Conservation (phyloP, 2,329 filamentous ascomycete species). For the Fragosphaeria purpurea region DNA sequence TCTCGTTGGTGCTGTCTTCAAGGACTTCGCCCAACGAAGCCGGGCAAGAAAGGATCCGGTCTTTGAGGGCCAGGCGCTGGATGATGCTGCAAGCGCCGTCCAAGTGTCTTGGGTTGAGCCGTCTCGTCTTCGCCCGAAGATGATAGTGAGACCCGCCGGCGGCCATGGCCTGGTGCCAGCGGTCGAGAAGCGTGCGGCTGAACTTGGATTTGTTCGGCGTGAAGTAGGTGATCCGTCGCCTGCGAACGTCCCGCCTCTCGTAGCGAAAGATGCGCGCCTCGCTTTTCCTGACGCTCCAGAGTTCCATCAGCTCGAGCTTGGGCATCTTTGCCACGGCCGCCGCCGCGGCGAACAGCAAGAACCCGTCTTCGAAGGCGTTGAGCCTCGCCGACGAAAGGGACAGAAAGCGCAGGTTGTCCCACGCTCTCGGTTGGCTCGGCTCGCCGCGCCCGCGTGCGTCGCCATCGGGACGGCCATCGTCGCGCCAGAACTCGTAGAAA, state of each 20-base stretch:
- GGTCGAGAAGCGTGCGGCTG: not conserved
- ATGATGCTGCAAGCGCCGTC: not conserved
- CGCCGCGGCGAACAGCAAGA: not conserved
- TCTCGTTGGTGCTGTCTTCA: no score
- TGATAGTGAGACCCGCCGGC: not conserved
- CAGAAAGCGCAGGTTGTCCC: not conserved
- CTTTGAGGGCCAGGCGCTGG: no score
- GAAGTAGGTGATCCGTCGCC: not conserved
- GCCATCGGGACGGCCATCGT: not conserved
- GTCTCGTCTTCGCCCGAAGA: not conserved
- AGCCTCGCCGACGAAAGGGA: not conserved
- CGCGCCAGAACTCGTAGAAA: not conserved
- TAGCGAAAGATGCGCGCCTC: not conserved
- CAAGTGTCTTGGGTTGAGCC: not conserved
- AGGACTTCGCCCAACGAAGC: no score
- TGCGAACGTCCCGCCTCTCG: not conserved
- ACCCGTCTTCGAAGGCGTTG: not conserved
- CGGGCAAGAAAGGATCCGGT: no score
- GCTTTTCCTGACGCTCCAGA: not conserved
- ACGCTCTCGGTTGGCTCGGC: not conserved
- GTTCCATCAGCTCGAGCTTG: not conserved
- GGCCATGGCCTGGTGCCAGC: not conserved
- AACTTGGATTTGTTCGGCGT: not conserved
- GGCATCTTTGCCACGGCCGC: not conserved
- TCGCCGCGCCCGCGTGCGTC: no score